Base-by-base conservation (phyloP, 257 asterid genomes). In the Nicotiana attenuata region DNA sequence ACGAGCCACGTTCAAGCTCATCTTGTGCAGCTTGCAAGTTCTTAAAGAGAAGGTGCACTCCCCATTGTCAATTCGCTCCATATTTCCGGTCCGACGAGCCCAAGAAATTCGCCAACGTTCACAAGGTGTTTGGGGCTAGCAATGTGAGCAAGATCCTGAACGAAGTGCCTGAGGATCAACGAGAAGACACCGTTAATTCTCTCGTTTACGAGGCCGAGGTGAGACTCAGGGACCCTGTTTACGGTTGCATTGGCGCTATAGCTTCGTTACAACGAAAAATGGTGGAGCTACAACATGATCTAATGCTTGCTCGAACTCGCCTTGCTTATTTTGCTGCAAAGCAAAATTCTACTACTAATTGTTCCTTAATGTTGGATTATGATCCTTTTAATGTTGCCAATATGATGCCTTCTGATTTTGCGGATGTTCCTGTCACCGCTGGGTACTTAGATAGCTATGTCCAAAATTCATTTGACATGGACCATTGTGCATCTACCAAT, bases 21-120 rank as follows among this genome's bases (percentile, higher is more conserved):
- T 92, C 97, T 1, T 93, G 97, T 81, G 97, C 97, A 56, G 97
- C 95, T 71, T 93, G 97, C 94, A 93, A 93, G 87, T 90, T 92
- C 94, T 50, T 93, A 78, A 93, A 93, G 83, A 82, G 97, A 76
- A 83, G 91, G 11, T 92, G 97, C 92, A 82, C 68, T 16, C 80
- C 92, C 0, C 89, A 81, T 22, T 93, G 97, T 78, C 93, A 86
- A 60, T 93, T 93, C 76, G 95, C 97, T 3, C 97, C 97, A 0
- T 91, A 93, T 13, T 93, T 93, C 64, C 87, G 97, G 1, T 81
- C 97, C 7, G 93, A 92, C 85, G 95, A 93, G 83, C 91, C 97
- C 1, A 89, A 82, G 24, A 93, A 90, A 59, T 93, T 93, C 13
- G 96, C 95, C 16, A 91, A 91, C 50, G 97, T 93, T 8, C 97